A percentile compares a stretch with the other conserved stretches of the same genome.
Evolutionary conservation across 106 monocot genomes (phyloP).

Genomic region (Vanilla planifolia): DNA sequence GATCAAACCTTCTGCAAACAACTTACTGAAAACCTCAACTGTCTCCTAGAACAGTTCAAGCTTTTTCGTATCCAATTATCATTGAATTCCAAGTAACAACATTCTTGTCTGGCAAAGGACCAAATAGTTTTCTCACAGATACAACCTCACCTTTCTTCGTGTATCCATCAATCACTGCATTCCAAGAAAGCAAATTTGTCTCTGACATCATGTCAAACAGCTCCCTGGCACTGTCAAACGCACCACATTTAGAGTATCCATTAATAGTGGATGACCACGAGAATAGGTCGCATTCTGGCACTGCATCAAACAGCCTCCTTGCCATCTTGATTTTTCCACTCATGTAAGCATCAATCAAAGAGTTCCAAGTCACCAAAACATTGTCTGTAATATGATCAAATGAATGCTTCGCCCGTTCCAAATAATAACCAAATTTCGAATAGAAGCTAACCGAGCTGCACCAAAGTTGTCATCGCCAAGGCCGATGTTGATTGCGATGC

Average conservation of each 20-base stretch:
- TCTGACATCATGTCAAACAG: constrained; percentile 17
- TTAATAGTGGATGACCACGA: constrained; percentile 16
- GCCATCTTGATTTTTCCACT: constrained; percentile 2
- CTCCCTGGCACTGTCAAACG: constrained; percentile 8
- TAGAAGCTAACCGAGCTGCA: constrained; percentile 17
- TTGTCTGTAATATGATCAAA: constrained; percentile 12
- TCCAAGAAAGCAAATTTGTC: constrained; percentile 26
- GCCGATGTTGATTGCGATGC: constrained; percentile 6
- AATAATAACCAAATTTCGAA: constrained; percentile 11
- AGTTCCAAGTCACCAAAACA: constrained; percentile 16
- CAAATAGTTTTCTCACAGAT: constrained; percentile 21
- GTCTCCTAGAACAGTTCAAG: constrained; percentile 3
- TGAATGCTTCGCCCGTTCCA: constrained; percentile 9
- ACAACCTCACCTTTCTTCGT: constrained; percentile 20
- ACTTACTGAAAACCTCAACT: neutral
- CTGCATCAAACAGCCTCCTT: constrained; percentile 9
- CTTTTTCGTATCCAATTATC: constrained; percentile 18
- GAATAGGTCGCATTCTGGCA: constrained; percentile 14
- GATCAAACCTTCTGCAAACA: constrained; percentile 12
- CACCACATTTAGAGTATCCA: constrained; percentile 19
- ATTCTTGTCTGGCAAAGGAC: constrained; percentile 14
- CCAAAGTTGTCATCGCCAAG: constrained; percentile 11
- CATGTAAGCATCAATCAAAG: constrained; percentile 16
- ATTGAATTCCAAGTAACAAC: constrained; percentile 24
- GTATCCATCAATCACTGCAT: constrained; percentile 33